phyloP scores from a whole-genome alignment of 2,329 filamentous ascomycete species.

The Akanthomyces muscarius region DNA sequence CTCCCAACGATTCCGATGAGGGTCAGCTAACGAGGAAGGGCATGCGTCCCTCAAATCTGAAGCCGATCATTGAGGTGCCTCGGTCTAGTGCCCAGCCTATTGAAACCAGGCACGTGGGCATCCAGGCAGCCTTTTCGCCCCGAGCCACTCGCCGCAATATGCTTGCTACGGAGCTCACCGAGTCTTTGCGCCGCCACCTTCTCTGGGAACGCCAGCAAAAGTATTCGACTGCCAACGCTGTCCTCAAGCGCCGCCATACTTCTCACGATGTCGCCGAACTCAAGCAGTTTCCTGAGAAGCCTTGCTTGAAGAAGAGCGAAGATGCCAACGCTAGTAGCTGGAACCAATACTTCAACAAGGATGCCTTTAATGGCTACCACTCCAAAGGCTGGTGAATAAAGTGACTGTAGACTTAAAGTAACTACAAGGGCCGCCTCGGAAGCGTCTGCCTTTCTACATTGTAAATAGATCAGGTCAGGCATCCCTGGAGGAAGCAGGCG shows the following conservation, averaged over 20 bases:
- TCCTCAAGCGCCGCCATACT: conserved; percentile 84
- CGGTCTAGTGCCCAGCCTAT: conserved; percentile 73
- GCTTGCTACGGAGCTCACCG: conserved; percentile 90
- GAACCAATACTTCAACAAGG: conserved; percentile 83
- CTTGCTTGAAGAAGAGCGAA: conserved; percentile 55
- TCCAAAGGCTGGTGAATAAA: conserved; percentile 40
- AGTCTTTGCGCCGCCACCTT: conserved; percentile 85
- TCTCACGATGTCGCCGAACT: conserved; percentile 88
- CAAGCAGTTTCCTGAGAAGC: conserved; percentile 70
- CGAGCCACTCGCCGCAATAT: conserved; percentile 91
- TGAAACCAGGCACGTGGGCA: conserved; percentile 58
- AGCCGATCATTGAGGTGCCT: conserved; percentile 59
- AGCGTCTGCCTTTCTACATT: too few relatives aligned
- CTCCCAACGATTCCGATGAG: conserved; percentile 59
- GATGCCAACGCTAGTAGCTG: conserved; percentile 67
- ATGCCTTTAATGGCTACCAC: conserved; percentile 53
- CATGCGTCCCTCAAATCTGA: conserved; percentile 44
- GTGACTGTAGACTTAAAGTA: too few relatives aligned
- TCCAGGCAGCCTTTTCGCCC: conserved; percentile 78
- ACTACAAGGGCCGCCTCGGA: too few relatives aligned
- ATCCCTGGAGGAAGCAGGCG: too few relatives aligned
- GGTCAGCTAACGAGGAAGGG: conserved; percentile 63
- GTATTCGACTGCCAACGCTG: conserved; percentile 81
- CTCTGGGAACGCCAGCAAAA: conserved; percentile 96
- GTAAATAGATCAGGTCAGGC: too few relatives aligned